These are phyloP conservation scores for Gracilaria gracilis DNA, from an alignment of 23 red algal genomes.

Conservation along the genomic window DNA sequence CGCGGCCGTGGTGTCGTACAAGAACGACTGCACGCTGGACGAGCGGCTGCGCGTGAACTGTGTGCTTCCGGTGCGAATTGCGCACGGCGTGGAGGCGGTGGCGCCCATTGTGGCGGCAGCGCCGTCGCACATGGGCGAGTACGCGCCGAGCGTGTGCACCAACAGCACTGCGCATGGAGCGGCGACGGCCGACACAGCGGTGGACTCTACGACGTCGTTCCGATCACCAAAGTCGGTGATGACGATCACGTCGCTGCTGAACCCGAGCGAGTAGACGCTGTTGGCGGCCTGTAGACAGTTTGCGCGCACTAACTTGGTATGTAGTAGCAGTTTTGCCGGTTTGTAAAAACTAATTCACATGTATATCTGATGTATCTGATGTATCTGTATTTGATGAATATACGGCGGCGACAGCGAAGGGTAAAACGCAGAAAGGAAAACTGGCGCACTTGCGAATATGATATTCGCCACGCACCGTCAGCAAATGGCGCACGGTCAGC, in stretches of 20 bases:
- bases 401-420: background rate
- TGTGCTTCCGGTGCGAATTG: background rate
- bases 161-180: background rate
- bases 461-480: background rate
- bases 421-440: background rate
- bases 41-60: background rate
- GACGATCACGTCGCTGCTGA: conserved; percentile 28
- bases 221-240: conserved; percentile 35
- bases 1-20: background rate
- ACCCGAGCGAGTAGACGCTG: background rate
- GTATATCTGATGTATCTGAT: no score
- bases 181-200: no score
- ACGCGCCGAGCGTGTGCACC: background rate
- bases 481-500: background rate
- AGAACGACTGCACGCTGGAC: background rate
- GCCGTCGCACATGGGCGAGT: background rate
- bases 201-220: background rate
- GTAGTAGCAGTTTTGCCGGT: background rate
- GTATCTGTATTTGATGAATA: background rate
- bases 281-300: background rate
- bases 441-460: conserved; percentile 15
- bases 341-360: conserved; percentile 23
- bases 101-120: background rate
- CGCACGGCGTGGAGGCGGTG: background rate
- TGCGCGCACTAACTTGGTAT: background rate